phyloP scores from a whole-genome alignment of 1,284 basidiomycete genomes.

The Coniferiporia weirii region DNA sequence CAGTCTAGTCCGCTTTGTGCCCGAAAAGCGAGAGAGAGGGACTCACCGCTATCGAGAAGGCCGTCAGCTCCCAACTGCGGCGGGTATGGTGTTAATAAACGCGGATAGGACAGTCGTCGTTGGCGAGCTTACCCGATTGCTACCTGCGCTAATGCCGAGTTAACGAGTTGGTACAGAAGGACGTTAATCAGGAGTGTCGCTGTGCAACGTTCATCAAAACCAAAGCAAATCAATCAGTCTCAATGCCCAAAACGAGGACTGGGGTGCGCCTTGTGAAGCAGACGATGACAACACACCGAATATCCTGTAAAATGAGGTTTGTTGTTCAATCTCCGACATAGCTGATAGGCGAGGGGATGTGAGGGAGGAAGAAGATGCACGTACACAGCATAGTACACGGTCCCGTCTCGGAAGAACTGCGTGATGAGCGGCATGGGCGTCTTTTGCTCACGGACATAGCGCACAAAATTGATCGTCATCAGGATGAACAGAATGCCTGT shows the following conservation, averaged over 20 bases:
- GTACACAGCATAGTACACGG: conserved; percentile 6
- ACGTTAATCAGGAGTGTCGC: conserved; percentile 4
- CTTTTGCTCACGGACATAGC: neutral
- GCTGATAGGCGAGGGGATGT: no score
- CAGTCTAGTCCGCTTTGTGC: neutral
- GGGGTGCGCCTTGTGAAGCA: neutral
- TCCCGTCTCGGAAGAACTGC: conserved; percentile 7
- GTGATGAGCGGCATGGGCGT: neutral
- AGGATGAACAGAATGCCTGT: conserved; percentile 4
- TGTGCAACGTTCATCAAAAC: neutral
- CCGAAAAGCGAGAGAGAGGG: neutral
- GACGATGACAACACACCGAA: neutral
- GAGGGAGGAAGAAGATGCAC: neutral
- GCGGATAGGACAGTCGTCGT: neutral
- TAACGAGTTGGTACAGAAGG: conserved; percentile 6
- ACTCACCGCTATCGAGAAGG: conserved; percentile 2
- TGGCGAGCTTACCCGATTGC: neutral
- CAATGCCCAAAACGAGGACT: no score
- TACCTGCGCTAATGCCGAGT: conserved; percentile 7
- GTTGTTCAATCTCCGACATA: no score
- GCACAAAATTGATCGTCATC: conserved; percentile 8
- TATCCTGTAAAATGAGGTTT: neutral
- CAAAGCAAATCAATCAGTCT: no score
- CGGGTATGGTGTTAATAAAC: neutral
- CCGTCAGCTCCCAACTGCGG: conserved; percentile 2